Evolutionary conservation across 2,329 filamentous ascomycete species (phyloP).

Genomic region (Fusarium devonianum): DNA sequence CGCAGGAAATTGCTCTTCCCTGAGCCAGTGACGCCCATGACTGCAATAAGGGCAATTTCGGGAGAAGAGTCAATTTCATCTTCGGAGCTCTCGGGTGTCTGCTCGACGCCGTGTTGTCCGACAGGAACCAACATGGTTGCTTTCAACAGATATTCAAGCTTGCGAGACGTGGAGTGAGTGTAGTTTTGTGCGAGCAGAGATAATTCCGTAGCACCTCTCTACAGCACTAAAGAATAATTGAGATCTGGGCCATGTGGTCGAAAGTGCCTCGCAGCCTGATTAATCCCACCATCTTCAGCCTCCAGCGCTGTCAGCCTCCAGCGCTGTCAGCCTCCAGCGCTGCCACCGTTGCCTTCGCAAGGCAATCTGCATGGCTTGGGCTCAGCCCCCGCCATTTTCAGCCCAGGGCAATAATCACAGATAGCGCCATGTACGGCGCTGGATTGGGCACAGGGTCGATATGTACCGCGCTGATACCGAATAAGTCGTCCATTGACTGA

Average conservation of each 20-base stretch:
- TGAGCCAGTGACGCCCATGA: constrained; percentile 8
- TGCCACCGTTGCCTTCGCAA: not conserved
- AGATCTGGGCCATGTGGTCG: too few species aligned
- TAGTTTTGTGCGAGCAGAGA: not conserved
- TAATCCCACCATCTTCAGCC: not conserved
- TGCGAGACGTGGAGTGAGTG: too few species aligned
- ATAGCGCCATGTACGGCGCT: too few species aligned
- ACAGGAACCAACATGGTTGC: not conserved
- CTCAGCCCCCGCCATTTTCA: too few species aligned
- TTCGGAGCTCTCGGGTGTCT: not conserved
- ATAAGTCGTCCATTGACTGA: too few species aligned
- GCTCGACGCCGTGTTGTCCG: not conserved
- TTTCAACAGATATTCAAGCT: too few species aligned
- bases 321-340: too few species aligned
- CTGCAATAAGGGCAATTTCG: not conserved
- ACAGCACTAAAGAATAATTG: too few species aligned
- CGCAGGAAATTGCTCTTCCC: constrained; percentile 3
- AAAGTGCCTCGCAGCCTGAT: not conserved
- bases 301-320: too few species aligned
- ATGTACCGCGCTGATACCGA: too few species aligned
- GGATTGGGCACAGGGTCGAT: too few species aligned
- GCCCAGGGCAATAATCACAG: too few species aligned
- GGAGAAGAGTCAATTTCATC: not conserved
- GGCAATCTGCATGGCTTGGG: not conserved
- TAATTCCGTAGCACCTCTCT: not conserved